Evolutionary conservation across 1,139 yeast species (phyloP), one percentile per base, ranked within the genome.

Genomic region (Kodamaea fungicola): DNA sequence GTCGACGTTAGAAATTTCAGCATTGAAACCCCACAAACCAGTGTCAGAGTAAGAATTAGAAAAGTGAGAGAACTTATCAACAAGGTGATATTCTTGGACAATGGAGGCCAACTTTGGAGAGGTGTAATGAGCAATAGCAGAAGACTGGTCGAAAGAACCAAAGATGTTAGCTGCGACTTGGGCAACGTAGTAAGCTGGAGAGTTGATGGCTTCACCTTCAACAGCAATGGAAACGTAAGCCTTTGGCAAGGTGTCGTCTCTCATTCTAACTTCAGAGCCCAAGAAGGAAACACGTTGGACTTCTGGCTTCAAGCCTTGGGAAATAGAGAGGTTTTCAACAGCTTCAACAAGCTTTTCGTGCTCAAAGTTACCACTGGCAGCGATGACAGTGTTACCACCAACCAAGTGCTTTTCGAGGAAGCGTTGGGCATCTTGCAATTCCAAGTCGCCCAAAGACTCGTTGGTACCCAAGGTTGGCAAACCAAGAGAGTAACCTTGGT

Each of bases 71-170:
- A 72, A 83, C 48, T 75, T 69, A 60, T 83, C 89, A 55, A 82
- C 83, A 58, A 84, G 68, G 61, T 81, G 85, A 69, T 79, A 78
- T 58, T 80, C 87, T 62, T 72, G 76, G 47, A 84, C 78, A 56
- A 80, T 72, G 58, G 83, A 80, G 45, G 95, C 79, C 57, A 92
- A 77, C 71, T 88, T 88, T 47, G 96, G 80, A 62, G 96, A 92
- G 60, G 87, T 83, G 71, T 78, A 80, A 51, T 71, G 68, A 36
- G 87, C 67, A 42, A 60, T 51, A 55, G 86, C 76, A 45, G 80
- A 71, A 47, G 57, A 47, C 46, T 73, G 74, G 56, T 68, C 68
- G 62, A 71, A 83, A 44, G 68, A 52, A 54, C 92, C 92, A 52
- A 78, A 78, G 49, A 84, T 69, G 53, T 78, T 75, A 46, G 90